A percentile compares a stretch with the other conserved stretches of the same genome.
phyloP scores from a whole-genome alignment of 2,329 filamentous ascomycete species.

The Arthrobotrys sphaeroides region DNA sequence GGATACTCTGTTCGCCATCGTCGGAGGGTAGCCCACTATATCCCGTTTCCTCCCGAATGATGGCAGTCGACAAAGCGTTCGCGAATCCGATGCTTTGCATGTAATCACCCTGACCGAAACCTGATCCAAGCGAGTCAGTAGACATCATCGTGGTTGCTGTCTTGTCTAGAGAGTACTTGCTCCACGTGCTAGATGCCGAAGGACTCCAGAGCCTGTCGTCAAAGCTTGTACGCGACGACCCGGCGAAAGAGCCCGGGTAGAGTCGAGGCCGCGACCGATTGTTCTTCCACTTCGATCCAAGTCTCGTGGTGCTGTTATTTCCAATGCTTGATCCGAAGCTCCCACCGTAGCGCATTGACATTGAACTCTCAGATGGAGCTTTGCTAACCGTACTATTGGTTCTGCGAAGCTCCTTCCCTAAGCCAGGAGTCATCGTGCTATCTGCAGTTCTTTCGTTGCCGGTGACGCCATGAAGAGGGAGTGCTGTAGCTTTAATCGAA shows the following conservation, averaged over 20 bases:
- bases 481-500: conserved; percentile 84
- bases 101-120: conserved; percentile 79
- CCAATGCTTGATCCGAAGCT: conserved; percentile 54
- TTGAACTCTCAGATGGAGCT: conserved; percentile 76
- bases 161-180: conserved; percentile 88
- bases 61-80: conserved; percentile 93
- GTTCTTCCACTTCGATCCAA: conserved; percentile 79
- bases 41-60: conserved; percentile 82
- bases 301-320: conserved; percentile 57
- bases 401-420: conserved; percentile 62
- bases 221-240: conserved; percentile 90
- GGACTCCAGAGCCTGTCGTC: conserved; percentile 95
- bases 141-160: conserved; percentile 86
- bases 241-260: conserved; percentile 80
- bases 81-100: conserved; percentile 98
- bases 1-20: conserved; percentile 70
- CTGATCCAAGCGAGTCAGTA: conserved; percentile 85
- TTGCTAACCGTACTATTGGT: conserved; percentile 93
- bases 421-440: conserved; percentile 24
- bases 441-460: conserved; percentile 30
- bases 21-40: conserved; percentile 63
- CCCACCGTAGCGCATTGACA: conserved; percentile 49
- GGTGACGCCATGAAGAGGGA: conserved; percentile 81
- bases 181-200: conserved; percentile 91
- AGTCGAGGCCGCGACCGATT: conserved; percentile 81